Evolutionary conservation across 305 asterid genomes (phyloP), one percentile per base, ranked within the genome.

Genomic region (Striga hermonthica): DNA sequence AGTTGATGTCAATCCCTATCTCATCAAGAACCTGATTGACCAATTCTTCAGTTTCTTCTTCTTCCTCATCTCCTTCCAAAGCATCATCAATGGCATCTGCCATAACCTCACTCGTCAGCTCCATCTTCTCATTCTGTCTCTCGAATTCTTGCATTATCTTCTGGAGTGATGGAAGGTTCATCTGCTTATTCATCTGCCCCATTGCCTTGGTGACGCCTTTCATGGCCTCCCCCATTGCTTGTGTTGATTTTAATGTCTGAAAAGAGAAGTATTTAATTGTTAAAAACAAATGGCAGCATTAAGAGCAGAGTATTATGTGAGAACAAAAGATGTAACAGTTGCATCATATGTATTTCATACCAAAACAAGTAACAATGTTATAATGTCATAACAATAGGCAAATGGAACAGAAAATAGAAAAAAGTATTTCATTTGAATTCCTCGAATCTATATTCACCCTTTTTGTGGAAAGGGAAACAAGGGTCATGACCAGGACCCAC

Each of bases 141-240:
- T 94, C 99, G 37, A 94, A 94, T 78, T 94, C 99, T 85, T 88
- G 99, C 98, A 91, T 94, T 82, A 94, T 91, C 82, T 67, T 90
- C 83, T 94, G 99, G 72, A 94, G 71, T 4, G 96, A 82, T 7
- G 99, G 99, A 81, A 94, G 84, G 83, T 94, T 94, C 97, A 94
- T 88, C 79, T 94, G 99, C 78, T 91, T 85, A 69, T 94, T 94
- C 99, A 94, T 94, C 78, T 85, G 95, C 54, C 99, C 99, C 99
- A 94, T 94, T 57, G 99, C 99, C 84, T 90, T 90, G 0, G 97
- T 94, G 13, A 94, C 99, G 2, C 99, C 99, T 76, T 94, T 94
- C 99, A 93, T 93, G 71, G 99, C 99, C 84, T 90, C 99, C 47
- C 99, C 99, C 99, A 93, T 93, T 65, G 99, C 99, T 85, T 94